Evolutionary conservation across 768 basidiomycete genomes (phyloP), one percentile per base, ranked within the genome.

Genomic region (Boletus rufocinnamomeus): DNA sequence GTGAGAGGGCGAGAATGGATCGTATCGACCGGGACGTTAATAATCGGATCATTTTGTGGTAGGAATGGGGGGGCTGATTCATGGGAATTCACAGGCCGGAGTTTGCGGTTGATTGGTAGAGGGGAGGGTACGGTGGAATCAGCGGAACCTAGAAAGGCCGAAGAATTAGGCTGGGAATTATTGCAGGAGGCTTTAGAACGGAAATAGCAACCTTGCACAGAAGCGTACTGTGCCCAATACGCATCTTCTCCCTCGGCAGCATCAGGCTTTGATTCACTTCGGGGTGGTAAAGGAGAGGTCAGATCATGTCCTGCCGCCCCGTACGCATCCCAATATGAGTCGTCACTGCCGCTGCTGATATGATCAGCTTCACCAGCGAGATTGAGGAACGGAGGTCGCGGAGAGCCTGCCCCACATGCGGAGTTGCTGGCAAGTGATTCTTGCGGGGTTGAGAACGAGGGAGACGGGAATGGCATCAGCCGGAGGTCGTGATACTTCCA

Each of bases 401-500:
- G 38, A 40, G 60, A 46, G n/a, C 21, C 50, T 16, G 45, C 55
- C 25, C 19, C 47, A 50, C 10, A 46, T 17, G 52, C 27, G 73
- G 75, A 58, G 67, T 72, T 38, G 68, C 65, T 55, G 51, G 50
- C 55, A 56, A 62, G 55, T 21, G 72, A 65, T 25, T 73, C 66
- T 27, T 65, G 66, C 2, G 76, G 63, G 2, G 69, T 66, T 4
- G 64, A 46, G 50, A 63, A 70, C 19, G 75, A 70, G 25, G 75
- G 65, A 21, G 76, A 65, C 17, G 89, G 89, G 66, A 90, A 89
- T 13, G 88, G 88, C 86, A 91, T 89, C 65, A 81, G 68, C 38
- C 80, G 76, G 37, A 81, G 72, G 70, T 90, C 86, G 72, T 89
- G 87, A 66, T 88, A 92, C 66, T 77, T 84, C 90, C 90, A 92